phyloP scores from a whole-genome alignment of 2,329 filamentous ascomycete species.

The Fusarium protoensiforme region DNA sequence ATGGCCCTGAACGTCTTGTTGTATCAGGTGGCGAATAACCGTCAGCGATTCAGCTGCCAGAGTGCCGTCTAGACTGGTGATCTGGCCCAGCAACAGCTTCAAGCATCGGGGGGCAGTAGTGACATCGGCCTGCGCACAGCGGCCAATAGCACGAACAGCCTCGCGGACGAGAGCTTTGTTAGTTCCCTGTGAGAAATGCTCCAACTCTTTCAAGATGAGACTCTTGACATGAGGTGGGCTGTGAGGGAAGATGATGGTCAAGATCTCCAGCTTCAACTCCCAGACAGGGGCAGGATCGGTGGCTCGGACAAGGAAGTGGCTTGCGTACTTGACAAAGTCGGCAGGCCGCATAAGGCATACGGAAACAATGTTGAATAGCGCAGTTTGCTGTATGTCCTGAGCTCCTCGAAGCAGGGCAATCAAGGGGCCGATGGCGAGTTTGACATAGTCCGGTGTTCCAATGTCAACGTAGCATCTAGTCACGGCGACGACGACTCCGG shows the following conservation, averaged over 20 bases:
- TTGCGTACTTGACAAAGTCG: constrained; percentile 87
- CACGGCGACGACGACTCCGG: constrained; percentile 90
- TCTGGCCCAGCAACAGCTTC: constrained; percentile 83
- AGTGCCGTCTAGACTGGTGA: constrained; percentile 87
- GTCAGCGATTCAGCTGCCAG: constrained; percentile 93
- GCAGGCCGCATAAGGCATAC: constrained; percentile 81
- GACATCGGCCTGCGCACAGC: constrained; percentile 85
- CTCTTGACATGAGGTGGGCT: constrained; percentile 80
- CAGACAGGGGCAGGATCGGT: constrained; percentile 85
- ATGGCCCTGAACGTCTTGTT: constrained; percentile 86
- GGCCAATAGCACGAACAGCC: constrained; percentile 90
- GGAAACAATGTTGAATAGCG: constrained; percentile 94
- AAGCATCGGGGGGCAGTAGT: constrained; percentile 82
- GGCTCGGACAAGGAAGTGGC: constrained; percentile 87
- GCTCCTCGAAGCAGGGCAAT: constrained; percentile 86
- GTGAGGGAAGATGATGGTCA: constrained; percentile 91
- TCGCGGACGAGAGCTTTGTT: constrained; percentile 86
- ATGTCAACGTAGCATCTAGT: constrained; percentile 87
- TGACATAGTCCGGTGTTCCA: constrained; percentile 81
- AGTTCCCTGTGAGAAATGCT: constrained; percentile 84
- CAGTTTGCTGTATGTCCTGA: constrained; percentile 88
- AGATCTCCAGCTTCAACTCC: constrained; percentile 90
- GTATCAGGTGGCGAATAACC: constrained; percentile 94
- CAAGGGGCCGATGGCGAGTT: constrained; percentile 81
- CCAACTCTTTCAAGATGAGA: constrained; percentile 89